These are phyloP conservation scores for Phalaenopsis equestris DNA, from an alignment of 106 monocot species.

Conservation along the genomic window DNA sequence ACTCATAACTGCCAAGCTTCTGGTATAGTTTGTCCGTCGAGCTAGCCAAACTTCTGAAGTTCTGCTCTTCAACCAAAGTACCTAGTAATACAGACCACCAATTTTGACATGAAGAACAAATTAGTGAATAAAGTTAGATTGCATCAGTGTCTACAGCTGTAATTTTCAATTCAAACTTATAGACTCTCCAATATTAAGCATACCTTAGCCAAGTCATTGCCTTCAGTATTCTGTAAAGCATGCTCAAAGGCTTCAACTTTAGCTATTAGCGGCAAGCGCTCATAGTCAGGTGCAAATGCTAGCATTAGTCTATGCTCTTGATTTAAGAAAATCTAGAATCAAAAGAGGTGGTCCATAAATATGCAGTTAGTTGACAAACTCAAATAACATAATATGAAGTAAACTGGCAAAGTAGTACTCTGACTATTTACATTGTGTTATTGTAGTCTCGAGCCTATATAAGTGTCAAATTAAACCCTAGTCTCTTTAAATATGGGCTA, in stretches of 20 bases:
- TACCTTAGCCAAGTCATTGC: conserved; percentile 97
- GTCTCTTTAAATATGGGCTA: no score
- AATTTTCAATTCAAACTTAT: not conserved
- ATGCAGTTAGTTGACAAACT: not conserved
- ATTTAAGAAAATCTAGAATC: conserved; percentile 81
- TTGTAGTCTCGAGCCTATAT: no score
- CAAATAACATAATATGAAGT: not conserved
- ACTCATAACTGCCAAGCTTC: conserved; percentile 99
- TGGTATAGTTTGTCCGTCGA: conserved; percentile 92
- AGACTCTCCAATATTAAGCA: not conserved
- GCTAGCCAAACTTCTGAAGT: conserved; percentile 99
- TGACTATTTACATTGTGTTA: no score
- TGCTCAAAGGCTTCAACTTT: conserved; percentile 98
- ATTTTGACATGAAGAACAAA: not conserved
- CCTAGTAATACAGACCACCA: conserved; percentile 24
- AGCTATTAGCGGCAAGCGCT: conserved; percentile 79
- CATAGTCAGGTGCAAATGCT: conserved; percentile 95
- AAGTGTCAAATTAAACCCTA: no score
- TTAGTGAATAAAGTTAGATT: no score
- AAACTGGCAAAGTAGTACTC: not conserved
- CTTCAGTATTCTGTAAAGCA: conserved; percentile 88
- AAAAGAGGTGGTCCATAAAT: conserved; percentile 2
- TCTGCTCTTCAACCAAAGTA: conserved; percentile 97
- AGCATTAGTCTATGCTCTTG: conserved; percentile 95
- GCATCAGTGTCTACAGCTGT: no score